Conservation (phyloP, 129 eudicot species). For the Tagetes erecta region DNA sequence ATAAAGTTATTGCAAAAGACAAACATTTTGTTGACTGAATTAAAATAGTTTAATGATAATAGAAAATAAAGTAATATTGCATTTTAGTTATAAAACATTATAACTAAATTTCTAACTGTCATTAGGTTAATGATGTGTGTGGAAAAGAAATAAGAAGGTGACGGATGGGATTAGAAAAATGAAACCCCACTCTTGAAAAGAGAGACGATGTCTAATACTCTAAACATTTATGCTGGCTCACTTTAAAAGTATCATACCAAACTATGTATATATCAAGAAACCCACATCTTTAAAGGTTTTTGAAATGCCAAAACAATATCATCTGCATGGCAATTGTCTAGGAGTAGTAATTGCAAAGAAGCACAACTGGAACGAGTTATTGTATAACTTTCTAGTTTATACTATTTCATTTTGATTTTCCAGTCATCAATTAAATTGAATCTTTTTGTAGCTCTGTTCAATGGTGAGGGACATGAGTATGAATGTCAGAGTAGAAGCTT, state of each 20-base stretch:
- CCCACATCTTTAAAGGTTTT: background rate
- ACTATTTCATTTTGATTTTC: background rate
- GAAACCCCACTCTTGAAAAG: background rate
- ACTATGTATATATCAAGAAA: background rate
- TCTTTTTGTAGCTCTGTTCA: slow-evolving; percentile 64
- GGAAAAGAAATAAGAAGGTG: background rate
- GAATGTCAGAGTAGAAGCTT: slow-evolving; percentile 67
- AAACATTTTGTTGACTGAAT: background rate
- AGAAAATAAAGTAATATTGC: background rate
- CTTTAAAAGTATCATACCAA: background rate
- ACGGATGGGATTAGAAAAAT: background rate
- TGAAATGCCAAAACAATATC: background rate
- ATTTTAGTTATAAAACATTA: background rate
- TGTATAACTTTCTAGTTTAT: slow-evolving; percentile 14
- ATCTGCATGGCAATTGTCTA: background rate
- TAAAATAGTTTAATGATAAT: background rate
- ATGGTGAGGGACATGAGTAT: slow-evolving; percentile 85
- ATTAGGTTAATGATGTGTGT: background rate
- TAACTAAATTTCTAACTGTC: background rate
- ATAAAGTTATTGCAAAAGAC: background rate
- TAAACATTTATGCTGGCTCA: background rate
- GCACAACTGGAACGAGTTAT: background rate
- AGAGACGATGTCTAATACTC: background rate
- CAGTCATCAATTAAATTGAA: background rate
- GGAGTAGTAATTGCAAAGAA: background rate